Percentiles rank a stretch among this genome's conserved stretches.
Evolutionary conservation across 2,329 filamentous ascomycete genomes (phyloP).

Genomic region (Pseudonectria buxi): DNA sequence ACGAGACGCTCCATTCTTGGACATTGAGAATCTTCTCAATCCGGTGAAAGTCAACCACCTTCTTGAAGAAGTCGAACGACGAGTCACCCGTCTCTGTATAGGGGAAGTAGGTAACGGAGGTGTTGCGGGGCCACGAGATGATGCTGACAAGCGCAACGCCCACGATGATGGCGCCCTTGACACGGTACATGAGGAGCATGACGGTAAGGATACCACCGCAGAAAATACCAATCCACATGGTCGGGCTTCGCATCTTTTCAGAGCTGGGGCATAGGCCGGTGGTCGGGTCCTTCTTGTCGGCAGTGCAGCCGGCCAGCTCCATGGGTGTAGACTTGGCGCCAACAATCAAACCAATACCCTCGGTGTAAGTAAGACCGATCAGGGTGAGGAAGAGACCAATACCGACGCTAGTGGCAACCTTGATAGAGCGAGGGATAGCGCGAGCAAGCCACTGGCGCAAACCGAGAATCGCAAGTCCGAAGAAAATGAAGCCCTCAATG

Average conservation of each 20-base stretch:
- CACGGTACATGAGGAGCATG: conserved; percentile 74
- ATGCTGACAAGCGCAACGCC: conserved; percentile 80
- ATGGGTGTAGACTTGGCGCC: conserved; percentile 63
- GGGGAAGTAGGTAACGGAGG: conserved; percentile 74
- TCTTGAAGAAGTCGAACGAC: conserved; percentile 78
- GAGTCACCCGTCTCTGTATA: conserved; percentile 61
- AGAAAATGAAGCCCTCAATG: conserved; percentile 80
- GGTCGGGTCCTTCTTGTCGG: conserved; percentile 24
- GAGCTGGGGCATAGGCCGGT: conserved; percentile 53
- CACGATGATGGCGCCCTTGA: conserved; percentile 80
- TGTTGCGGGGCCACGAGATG: conserved; percentile 79
- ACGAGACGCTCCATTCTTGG: conserved; percentile 65
- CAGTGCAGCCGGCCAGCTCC: conserved; percentile 65
- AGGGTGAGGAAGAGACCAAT: conserved; percentile 77
- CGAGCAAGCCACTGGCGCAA: conserved; percentile 84
- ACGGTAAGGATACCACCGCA: conserved; percentile 75
- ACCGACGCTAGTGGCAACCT: conserved; percentile 77
- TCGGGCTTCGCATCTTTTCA: conserved; percentile 74
- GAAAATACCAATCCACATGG: conserved; percentile 86
- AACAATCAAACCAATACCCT: conserved; percentile 73
- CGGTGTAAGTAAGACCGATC: conserved; percentile 70
- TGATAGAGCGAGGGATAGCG: conserved; percentile 76
- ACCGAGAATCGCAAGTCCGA: conserved; percentile 70
- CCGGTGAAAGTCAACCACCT: conserved; percentile 77
- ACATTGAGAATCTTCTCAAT: conserved; percentile 64